Evolutionary conservation across 768 basidiomycete species (phyloP), one percentile per base, ranked within the genome.

Genomic region (Suillus alpinus): DNA sequence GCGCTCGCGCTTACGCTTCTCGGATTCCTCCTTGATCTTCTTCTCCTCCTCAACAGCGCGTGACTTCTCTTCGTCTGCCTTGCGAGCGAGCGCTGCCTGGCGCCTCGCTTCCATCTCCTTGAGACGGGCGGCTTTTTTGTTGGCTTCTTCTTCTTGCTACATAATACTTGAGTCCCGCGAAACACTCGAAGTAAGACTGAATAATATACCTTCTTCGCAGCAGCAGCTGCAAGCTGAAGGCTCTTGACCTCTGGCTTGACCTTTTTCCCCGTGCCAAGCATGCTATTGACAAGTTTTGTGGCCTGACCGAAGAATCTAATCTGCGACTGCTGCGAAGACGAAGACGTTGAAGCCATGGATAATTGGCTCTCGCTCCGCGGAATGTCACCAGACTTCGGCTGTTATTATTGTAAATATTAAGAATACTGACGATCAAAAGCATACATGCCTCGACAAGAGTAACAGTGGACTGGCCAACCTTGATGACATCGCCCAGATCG

Each of bases 121-220:
- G 61, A 89, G 75, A 31, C 89, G 80, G 12, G 82, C 76, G 1
- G 81, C 83, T 73, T 91, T 93, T 75, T 89, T 92, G 64, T 92
- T 93, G 37, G 83, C 81, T 69, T 92, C 91, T 65, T 91, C 92
- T 79, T 95, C 91, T 81, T 95, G 92, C 95, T 97, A 68, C 29
- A 31, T 43, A 39, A 29, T 31, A 26, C 13, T 57, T 50, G 63
- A 56, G 52, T 61, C 65, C 41, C 64, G 59, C 29, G 43, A 1
- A 23, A 40, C 32, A 58, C 4, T 52, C 0, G 44, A 65, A 59
- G 56, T 9, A 57, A 41, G 18, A 49, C 49, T 34, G 14, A 37
- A 32, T 10, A 10, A 68, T 78, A n/a, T 18, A 94, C 95, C 88
- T 89, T 96, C 79, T 93, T 95, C 3, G 92, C 93, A 2, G 86